Evolutionary conservation across 1,284 basidiomycete genomes (phyloP).

Genomic region (Moesziomyces sp.): DNA sequence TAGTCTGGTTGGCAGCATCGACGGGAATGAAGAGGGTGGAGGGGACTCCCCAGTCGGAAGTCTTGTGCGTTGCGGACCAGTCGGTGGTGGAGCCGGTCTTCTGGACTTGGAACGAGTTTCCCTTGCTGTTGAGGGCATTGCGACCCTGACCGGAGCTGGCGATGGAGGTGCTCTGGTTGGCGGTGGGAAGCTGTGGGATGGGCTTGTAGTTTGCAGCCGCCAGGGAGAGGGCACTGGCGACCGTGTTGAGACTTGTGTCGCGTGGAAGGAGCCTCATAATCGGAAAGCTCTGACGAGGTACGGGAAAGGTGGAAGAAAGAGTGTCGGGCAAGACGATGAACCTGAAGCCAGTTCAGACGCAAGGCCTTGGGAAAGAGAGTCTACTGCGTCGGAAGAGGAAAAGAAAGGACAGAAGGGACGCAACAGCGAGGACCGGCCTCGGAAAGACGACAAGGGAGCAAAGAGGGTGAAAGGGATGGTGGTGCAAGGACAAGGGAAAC

Average conservation of each 20-base stretch:
- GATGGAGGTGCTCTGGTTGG: conserved; percentile 21
- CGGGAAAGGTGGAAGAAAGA: conserved; percentile 6
- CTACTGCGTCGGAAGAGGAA: conserved; percentile 19
- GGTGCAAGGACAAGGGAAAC: conserved; percentile 9
- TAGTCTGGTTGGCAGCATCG: conserved; percentile 20
- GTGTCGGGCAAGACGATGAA: conserved; percentile 8
- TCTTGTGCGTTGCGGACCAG: conserved; percentile 33
- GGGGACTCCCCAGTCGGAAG: conserved; percentile 54
- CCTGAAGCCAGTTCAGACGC: conserved; percentile 28
- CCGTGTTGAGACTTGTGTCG: conserved; percentile 38
- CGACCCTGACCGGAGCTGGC: conserved; percentile 8
- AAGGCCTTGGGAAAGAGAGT: conserved; percentile 8
- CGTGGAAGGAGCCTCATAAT: conserved; percentile 47
- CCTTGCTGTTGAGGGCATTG: conserved; percentile 21
- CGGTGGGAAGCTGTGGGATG: conserved; percentile 52
- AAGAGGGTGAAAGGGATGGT: conserved; percentile 9
- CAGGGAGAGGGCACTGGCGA: conserved; percentile 61
- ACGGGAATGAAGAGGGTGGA: conserved; percentile 54
- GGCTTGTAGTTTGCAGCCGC: conserved; percentile 67
- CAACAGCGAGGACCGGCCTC: conserved; percentile 42
- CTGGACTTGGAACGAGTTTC: conserved; percentile 43
- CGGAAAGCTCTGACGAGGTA: not conserved
- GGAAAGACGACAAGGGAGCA: not conserved
- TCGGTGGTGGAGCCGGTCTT: conserved; percentile 22
- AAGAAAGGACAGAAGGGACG: conserved; percentile 24